Conservation (phyloP, 2,329 filamentous ascomycete species). For the Botrytis porri region DNA sequence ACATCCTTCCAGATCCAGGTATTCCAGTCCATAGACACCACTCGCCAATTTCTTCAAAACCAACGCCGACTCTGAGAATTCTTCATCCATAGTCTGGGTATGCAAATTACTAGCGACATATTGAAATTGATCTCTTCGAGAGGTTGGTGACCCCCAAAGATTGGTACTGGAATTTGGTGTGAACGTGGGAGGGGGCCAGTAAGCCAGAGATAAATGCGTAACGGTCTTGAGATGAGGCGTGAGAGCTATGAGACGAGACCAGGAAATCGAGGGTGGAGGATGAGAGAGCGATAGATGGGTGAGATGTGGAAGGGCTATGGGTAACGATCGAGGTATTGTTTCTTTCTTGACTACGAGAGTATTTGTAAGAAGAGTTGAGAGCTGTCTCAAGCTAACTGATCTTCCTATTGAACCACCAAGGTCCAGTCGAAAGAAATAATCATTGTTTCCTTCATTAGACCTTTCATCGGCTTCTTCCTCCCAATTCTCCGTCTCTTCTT, state of each 20-base stretch:
- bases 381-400: constrained; percentile 51
- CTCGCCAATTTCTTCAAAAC: constrained; percentile 54
- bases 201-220: constrained; percentile 60
- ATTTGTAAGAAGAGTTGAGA: constrained; percentile 36
- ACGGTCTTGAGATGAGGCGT: constrained; percentile 51
- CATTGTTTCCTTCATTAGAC: constrained; percentile 40
- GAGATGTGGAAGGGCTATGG: constrained; percentile 48
- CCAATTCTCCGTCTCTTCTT: constrained; percentile 28
- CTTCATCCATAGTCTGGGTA: constrained; percentile 55
- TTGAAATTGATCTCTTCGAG: constrained; percentile 42
- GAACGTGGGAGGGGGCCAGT: constrained; percentile 60
- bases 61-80: constrained; percentile 58
- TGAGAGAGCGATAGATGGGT: constrained; percentile 59
- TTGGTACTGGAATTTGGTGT: constrained; percentile 52
- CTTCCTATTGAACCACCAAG: constrained; percentile 51
- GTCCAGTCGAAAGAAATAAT: constrained; percentile 52
- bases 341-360: constrained; percentile 14
- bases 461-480: constrained; percentile 23
- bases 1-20: constrained; percentile 60
- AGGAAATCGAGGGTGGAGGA: constrained; percentile 45
- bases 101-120: constrained; percentile 57
- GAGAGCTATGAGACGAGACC: constrained; percentile 57
- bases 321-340: constrained; percentile 26
- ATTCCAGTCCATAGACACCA: constrained; percentile 56
- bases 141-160: constrained; percentile 45